phyloP scores from a whole-genome alignment of 257 asterid genomes.

The Solanum sejunctum region DNA sequence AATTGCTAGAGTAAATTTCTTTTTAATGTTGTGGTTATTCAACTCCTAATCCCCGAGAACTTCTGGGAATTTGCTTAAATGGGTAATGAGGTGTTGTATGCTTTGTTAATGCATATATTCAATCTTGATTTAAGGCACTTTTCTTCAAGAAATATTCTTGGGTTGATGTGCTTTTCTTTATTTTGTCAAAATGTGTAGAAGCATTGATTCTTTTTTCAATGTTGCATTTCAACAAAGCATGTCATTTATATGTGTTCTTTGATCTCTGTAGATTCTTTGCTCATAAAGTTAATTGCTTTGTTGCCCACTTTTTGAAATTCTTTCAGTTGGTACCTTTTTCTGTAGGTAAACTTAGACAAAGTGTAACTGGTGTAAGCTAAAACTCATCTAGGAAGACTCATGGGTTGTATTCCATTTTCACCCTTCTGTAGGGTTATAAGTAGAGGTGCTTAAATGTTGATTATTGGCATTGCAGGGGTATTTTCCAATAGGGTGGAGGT shows the following conservation, averaged over 20 bases:
- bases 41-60: neutral
- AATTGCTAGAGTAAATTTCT: neutral
- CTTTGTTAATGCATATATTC: neutral
- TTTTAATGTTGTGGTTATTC: neutral
- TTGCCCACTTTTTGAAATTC: constrained; percentile 4
- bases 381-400: constrained; percentile 3
- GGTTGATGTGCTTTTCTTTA: constrained; percentile 7
- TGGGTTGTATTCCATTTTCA: constrained; percentile 16
- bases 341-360: constrained; percentile 8
- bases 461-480: constrained; percentile 30
- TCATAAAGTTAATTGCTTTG: constrained; percentile 28
- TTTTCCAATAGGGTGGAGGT: neutral
- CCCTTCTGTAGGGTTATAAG: constrained; percentile 25
- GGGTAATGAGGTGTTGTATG: neutral
- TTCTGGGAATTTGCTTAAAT: neutral
- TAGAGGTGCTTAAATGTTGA: constrained; percentile 13
- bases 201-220: constrained; percentile 16
- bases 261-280: constrained; percentile 6
- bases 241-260: constrained; percentile 4
- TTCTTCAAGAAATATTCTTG: neutral
- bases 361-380: constrained; percentile 16
- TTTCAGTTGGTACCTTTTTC: constrained; percentile 15
- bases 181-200: neutral
- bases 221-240: neutral
- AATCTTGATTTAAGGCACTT: neutral